Conservation (phyloP, 139 green algal species). For the Nannochloris sp. region DNA sequence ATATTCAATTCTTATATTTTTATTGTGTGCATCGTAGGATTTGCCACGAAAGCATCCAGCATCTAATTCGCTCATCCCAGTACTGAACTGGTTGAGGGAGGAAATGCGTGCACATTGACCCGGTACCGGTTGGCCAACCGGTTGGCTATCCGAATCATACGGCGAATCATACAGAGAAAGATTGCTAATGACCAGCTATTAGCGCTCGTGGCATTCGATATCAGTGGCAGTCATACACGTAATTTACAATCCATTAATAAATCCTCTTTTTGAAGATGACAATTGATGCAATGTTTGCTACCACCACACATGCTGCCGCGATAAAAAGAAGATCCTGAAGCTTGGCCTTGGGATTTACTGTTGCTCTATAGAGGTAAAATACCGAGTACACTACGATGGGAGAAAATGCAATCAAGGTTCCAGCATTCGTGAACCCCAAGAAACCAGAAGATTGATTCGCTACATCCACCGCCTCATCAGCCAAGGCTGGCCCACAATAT, state of each 20-base stretch:
- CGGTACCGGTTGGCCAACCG: too few relatives aligned
- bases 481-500: constrained; percentile 1
- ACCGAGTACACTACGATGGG: constrained; percentile 14
- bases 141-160: too few relatives aligned
- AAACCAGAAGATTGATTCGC: background rate
- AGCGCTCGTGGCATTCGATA: too few relatives aligned
- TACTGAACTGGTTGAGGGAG: too few relatives aligned
- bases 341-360: constrained; percentile 17
- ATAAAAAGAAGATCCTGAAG: constrained; percentile 16
- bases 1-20: too few relatives aligned
- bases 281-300: constrained; percentile 13
- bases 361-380: constrained; percentile 19
- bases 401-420: background rate
- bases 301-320: constrained; percentile 3
- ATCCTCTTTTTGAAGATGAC: constrained; percentile 18
- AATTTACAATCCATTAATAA: constrained; percentile 5
- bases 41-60: too few relatives aligned
- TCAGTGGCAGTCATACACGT: background rate
- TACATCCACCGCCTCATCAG: constrained; percentile 9
- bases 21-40: too few relatives aligned
- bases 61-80: too few relatives aligned
- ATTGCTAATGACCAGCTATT: too few relatives aligned
- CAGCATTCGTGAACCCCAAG: background rate
- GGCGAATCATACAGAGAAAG: too few relatives aligned
- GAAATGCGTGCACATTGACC: too few relatives aligned